Percentiles rank a stretch among this genome's conserved stretches.
Evolutionary conservation across 768 basidiomycete species (phyloP).

Genomic region (Amanita pallidorosea): DNA sequence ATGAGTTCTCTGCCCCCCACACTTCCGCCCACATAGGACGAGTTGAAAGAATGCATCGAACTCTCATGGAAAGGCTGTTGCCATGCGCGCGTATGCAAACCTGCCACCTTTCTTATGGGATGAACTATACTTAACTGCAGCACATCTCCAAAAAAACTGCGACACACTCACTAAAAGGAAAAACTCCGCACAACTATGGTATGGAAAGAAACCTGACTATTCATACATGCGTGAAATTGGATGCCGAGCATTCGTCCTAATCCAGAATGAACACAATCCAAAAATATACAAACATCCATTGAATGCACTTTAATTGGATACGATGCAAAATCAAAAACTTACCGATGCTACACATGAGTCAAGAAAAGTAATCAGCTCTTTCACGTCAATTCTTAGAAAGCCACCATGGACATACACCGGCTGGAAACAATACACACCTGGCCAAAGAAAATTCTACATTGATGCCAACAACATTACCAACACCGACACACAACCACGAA

Average conservation of each 20-base stretch:
- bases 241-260: constrained; percentile 15
- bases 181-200: constrained; percentile 12
- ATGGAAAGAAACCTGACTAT: constrained; percentile 12
- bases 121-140: constrained; percentile 20
- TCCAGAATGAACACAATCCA: constrained; percentile 14
- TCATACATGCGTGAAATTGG: constrained; percentile 20
- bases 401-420: constrained; percentile 6
- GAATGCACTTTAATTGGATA: constrained; percentile 31
- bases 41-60: constrained; percentile 25
- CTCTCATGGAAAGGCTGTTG: constrained; percentile 17
- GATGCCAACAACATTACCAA: no score
- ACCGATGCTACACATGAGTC: constrained; percentile 15
- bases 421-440: no score
- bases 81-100: constrained; percentile 18
- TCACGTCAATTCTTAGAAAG: constrained; percentile 18
- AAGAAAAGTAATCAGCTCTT: constrained; percentile 6
- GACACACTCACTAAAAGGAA: constrained; percentile 13
- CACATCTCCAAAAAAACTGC: constrained; percentile 13
- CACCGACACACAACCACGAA: no score
- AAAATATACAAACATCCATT: constrained; percentile 14
- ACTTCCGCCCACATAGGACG: constrained; percentile 25
- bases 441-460: no score
- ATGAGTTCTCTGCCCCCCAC: constrained; percentile 18
- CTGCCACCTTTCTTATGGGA: constrained; percentile 20
- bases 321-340: constrained; percentile 20